phyloP scores from a whole-genome alignment of 495 filamentous ascomycete species.

The Thermothielavioides terrestris region DNA sequence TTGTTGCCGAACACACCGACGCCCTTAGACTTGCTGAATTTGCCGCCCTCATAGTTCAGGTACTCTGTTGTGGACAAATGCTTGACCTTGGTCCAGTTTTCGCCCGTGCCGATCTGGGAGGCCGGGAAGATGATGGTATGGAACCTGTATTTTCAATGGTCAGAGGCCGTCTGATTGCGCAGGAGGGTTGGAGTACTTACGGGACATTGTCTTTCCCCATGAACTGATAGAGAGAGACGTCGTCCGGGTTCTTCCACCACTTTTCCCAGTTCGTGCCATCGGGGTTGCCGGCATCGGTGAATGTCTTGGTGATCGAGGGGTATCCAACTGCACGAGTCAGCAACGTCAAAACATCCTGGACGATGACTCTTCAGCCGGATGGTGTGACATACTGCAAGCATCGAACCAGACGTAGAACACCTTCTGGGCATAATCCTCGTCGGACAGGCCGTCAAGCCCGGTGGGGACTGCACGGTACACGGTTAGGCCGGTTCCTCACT shows the following conservation, averaged over 20 bases:
- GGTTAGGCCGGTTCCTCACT: too few relatives aligned
- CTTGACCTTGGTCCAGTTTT: conserved; percentile 87
- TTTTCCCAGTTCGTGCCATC: conserved; percentile 61
- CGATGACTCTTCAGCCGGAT: background rate
- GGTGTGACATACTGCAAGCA: conserved; percentile 52
- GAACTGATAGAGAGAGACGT: conserved; percentile 92
- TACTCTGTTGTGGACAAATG: conserved; percentile 90
- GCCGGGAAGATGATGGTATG: conserved; percentile 89
- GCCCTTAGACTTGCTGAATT: conserved; percentile 88
- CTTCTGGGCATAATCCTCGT: conserved; percentile 56
- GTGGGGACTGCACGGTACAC: conserved; percentile 19
- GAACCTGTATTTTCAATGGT: conserved; percentile 37
- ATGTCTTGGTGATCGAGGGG: conserved; percentile 87
- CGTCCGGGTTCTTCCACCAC: conserved; percentile 89
- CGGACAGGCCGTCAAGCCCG: conserved; percentile 16
- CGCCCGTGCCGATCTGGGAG: conserved; percentile 67
- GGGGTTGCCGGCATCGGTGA: conserved; percentile 48
- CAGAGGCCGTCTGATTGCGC: background rate
- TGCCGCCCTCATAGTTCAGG: conserved; percentile 89
- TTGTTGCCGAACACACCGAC: conserved; percentile 88
- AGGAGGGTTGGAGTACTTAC: background rate
- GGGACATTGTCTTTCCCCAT: conserved; percentile 97
- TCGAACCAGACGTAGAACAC: conserved; percentile 99
- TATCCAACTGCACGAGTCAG: conserved; percentile 56
- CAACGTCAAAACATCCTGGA: background rate